Conservation (phyloP, 1,284 basidiomycete species). For the Papiliotrema fonsecae region DNA sequence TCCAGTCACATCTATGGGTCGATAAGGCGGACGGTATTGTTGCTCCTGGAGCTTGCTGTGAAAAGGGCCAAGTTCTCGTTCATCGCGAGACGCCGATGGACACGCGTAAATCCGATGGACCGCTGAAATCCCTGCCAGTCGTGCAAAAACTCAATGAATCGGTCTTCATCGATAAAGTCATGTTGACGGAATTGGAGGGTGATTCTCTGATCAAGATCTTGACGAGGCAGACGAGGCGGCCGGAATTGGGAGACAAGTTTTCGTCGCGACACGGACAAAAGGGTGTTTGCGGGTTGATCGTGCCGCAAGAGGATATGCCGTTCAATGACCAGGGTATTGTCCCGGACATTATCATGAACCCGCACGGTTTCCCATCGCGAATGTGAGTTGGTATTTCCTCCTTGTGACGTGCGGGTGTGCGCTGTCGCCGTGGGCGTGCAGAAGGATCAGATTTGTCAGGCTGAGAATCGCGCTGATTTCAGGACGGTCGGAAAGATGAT, state of each 20-base stretch:
- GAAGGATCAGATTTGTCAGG: no score
- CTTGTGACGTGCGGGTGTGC: no score
- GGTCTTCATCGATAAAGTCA: constrained; percentile 94
- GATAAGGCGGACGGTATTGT: constrained; percentile 89
- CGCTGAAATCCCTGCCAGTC: constrained; percentile 80
- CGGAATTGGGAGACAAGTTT: constrained; percentile 98
- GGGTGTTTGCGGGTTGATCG: constrained; percentile 96
- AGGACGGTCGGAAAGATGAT: constrained; percentile 99
- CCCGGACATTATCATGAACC: constrained; percentile 99
- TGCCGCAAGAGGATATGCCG: constrained; percentile 98
- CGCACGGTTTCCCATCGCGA: constrained; percentile 97
- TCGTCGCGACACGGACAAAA: constrained; percentile 98
- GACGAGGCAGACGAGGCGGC: constrained; percentile 91
- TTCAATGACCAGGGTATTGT: constrained; percentile 97
- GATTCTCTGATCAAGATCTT: constrained; percentile 99
- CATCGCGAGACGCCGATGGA: constrained; percentile 92
- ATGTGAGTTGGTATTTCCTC: constrained; percentile 55
- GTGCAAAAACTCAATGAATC: constrained; percentile 88
- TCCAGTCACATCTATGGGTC: constrained; percentile 74
- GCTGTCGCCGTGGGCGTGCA: no score
- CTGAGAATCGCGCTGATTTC: not conserved
- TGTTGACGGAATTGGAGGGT: constrained; percentile 89
- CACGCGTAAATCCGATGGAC: constrained; percentile 62
- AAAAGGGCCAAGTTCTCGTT: constrained; percentile 90
- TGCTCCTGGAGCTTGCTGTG: constrained; percentile 88